Conservation (phyloP, 2,329 filamentous ascomycete genomes). For the Aspergillus versicolor region DNA sequence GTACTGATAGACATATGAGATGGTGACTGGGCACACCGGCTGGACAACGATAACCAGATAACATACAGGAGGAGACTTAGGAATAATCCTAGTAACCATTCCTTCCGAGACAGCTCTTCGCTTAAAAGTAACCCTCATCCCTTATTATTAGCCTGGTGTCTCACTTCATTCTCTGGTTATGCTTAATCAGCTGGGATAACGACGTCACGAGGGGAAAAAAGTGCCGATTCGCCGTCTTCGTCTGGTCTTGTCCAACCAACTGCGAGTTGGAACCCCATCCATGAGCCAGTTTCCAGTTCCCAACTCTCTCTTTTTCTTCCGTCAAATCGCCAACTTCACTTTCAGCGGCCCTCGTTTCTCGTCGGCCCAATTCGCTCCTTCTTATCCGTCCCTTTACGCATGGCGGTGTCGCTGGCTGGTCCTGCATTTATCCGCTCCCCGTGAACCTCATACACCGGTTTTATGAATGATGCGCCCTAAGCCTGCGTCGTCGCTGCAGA, state of each 20-base stretch:
- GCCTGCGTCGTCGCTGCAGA: slow-evolving; percentile 75
- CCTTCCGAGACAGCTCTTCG: not conserved
- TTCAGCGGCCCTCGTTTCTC: not conserved
- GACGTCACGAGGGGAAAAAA: slow-evolving; percentile 15
- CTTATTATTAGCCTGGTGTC: too few relatives aligned
- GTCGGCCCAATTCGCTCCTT: not conserved
- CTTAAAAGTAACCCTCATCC: not conserved
- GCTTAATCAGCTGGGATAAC: slow-evolving; percentile 9
- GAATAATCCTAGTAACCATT: not conserved
- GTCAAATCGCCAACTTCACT: not conserved
- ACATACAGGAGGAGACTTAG: not conserved
- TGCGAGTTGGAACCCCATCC: not conserved
- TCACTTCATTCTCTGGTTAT: not conserved
- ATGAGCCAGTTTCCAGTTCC: not conserved
- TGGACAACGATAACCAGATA: slow-evolving; percentile 12
- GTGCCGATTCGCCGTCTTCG: slow-evolving; percentile 9
- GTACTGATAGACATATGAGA: slow-evolving; percentile 14
- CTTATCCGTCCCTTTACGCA: slow-evolving; percentile 6
- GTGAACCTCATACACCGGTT: slow-evolving; percentile 3
- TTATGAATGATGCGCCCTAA: slow-evolving; percentile 54
- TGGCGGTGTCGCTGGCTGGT: slow-evolving; percentile 25
- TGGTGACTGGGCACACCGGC: slow-evolving; percentile 6
- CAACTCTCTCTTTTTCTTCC: not conserved
- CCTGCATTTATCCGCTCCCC: slow-evolving; percentile 19
- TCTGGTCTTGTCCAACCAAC: not conserved